Base-by-base conservation (phyloP, 2,329 filamentous ascomycete genomes). In the Penicillium occitanis region DNA sequence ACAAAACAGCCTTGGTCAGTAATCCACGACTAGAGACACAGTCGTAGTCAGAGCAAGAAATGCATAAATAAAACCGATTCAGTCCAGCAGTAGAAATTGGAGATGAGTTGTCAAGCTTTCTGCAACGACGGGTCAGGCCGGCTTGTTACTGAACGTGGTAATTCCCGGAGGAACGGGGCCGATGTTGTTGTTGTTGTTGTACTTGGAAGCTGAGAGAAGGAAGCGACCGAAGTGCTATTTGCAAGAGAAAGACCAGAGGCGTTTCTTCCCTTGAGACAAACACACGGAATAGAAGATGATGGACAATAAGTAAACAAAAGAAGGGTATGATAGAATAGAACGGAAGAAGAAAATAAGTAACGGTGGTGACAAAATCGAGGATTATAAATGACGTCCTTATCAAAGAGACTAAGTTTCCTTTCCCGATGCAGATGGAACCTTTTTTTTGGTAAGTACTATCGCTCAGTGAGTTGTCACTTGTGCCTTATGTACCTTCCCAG, bases 401-500 rank as follows among this genome's bases (percentile, higher is more conserved):
- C 60, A n/a, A 42, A 42, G 22, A 55, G 19, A 50, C 48, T 63
- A 3, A 22, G 53, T 37, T 57, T 57, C 53, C 33, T 22, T 57
- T 40, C 53, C 53, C 59, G 14, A 63, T 53, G 19, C 48, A 42
- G 61, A 53, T 40, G 28, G 46, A 17, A 7, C 33, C 19, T 57
- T 53, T 10, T 14, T 25, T 37, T 48, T 14, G 48, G 35, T 46
- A 14, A 48, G 28, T 57, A 42, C 10, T 44, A 11, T 33, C 35
- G 51, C 42, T 5, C 19, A 42, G 60, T 53, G 33, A 40, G 50
- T 33, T 53, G 50, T 53, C 50, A 53, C 22, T 25, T 25, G 22
- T 25, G 22, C 35, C 67, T 66, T 62, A 71, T 70, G 70, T 72
- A 70, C 66, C 69, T 65, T 7, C 62, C 62, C 64, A 64, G 64